Evolutionary conservation across 2,329 filamentous ascomycete species (phyloP), one percentile per base, ranked within the genome.

Genomic region (Neospermospora avenae): DNA sequence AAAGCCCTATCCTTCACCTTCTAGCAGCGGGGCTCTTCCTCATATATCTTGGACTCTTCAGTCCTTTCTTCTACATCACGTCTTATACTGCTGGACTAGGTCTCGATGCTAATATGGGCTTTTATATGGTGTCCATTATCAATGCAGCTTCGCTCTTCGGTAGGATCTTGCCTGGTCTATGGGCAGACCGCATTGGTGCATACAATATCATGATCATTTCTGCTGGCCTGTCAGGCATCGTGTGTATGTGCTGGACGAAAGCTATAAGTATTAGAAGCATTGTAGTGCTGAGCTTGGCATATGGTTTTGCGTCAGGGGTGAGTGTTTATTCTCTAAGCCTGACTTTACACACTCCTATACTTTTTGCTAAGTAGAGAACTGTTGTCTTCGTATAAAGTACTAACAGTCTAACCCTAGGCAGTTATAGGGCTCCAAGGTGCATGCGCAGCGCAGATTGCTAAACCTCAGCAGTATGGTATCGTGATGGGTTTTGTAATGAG

Each of bases 341-440:
- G 14, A 10, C 16, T 37, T 16, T 2, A 2, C 39, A 5, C 22
- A 5, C 49, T 37, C 31, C 22, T 52, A 6, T 34, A 4, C 10
- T 13, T 39, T 14, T 14, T 39, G 35, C 16, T 8, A 4, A 39
- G 35, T 4, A 4, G 7, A 39, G 10, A 31, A 5, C 11, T 31
- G 6, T 31, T 31, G 6, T 31, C 28, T 31, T 31, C 28, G 5
- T 31, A 31, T 31, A 31, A 10, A 10, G 34, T 20, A 14, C 35
- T 20, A 48, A 49, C 58, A 14, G 59, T 39, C 6, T 39, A 35
- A 24, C 10, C 6, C 22, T 39, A 67, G 62, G 66, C 57, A 11
- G 62, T 69, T 13, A 67, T 68, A 14, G 63, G 67, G 44, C 48
- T 69, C 14, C 64, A 69, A 59, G 64, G 61, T 3, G 58, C 67